phyloP scores from a whole-genome alignment of 23 red algal species.

The Chondrus crispus region DNA sequence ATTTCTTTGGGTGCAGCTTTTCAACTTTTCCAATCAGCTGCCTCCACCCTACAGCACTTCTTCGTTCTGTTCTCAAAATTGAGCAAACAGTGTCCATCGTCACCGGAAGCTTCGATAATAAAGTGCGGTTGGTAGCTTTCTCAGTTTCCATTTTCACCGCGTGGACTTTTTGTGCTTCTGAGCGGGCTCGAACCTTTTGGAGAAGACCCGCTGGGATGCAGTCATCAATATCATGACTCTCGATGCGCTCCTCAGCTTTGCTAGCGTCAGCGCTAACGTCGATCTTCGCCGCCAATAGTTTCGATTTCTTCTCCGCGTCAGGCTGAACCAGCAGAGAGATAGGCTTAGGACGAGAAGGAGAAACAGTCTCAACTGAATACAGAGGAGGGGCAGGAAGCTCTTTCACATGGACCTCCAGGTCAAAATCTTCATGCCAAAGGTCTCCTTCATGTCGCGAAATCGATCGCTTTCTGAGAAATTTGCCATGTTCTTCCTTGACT shows the following conservation, averaged over 20 bases:
- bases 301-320: neutral
- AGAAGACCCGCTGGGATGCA: conserved; percentile 40
- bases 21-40: conserved; percentile 40
- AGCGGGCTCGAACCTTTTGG: conserved; percentile 32
- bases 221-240: neutral
- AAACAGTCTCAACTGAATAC: conserved; percentile 1
- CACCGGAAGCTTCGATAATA: conserved; percentile 40
- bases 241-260: neutral
- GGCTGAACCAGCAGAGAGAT: neutral
- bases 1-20: conserved; percentile 55
- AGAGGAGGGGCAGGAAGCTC: conserved; percentile 53
- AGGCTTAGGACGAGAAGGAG: neutral
- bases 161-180: neutral
- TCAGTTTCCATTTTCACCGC: neutral
- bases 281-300: neutral
- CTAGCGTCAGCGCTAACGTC: neutral
- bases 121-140: neutral
- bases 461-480: conserved; percentile 3
- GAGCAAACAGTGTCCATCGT: conserved; percentile 54
- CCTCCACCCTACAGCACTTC: conserved; percentile 45
- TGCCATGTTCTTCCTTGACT: conserved; percentile 7
- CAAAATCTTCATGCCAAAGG: conserved; percentile 48
- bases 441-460: neutral
- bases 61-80: conserved; percentile 38
- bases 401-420: conserved; percentile 27